phyloP scores from a whole-genome alignment of 768 basidiomycete genomes.

The Suillus weaverae region DNA sequence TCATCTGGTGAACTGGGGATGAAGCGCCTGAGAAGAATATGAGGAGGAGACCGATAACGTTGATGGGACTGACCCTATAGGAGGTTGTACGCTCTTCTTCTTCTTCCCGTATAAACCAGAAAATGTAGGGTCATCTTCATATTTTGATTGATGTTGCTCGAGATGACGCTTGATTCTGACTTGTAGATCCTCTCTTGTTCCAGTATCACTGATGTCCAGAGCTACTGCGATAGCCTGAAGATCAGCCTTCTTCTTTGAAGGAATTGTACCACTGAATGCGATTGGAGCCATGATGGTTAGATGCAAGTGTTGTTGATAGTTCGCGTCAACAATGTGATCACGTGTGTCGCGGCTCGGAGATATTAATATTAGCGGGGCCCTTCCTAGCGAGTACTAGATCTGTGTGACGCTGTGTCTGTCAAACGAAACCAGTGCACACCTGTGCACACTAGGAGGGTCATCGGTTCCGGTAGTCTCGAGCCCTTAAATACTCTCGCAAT shows the following conservation, averaged over 20 bases:
- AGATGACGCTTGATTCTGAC: conserved; percentile 63
- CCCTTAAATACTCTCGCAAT: too few species aligned
- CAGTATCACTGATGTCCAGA: conserved; percentile 50
- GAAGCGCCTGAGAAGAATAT: conserved; percentile 14
- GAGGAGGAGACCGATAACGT: not conserved
- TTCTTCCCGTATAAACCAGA: conserved; percentile 49
- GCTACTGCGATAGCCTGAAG: conserved; percentile 61
- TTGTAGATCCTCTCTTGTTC: conserved; percentile 65
- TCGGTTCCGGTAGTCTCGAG: too few species aligned
- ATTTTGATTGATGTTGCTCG: conserved; percentile 49
- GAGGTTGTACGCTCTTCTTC: conserved; percentile 34
- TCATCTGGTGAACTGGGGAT: conserved; percentile 18
- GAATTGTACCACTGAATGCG: conserved; percentile 52
- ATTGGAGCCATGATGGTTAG: conserved; percentile 40
- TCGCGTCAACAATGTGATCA: conserved; percentile 14
- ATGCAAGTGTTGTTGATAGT: conserved; percentile 11
- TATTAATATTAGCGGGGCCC: not conserved
- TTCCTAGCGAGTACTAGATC: too few species aligned
- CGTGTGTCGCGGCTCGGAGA: not conserved
- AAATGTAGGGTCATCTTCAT: conserved; percentile 60
- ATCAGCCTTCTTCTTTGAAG: conserved; percentile 68
- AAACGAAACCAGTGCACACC: not conserved
- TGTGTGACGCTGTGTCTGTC: not conserved
- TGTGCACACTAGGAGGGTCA: too few species aligned
- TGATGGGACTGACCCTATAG: conserved; percentile 13